Evolutionary conservation across 164 flowering plant species (phyloP), one percentile per base, ranked within the genome.

Genomic region (Sedum album): DNA sequence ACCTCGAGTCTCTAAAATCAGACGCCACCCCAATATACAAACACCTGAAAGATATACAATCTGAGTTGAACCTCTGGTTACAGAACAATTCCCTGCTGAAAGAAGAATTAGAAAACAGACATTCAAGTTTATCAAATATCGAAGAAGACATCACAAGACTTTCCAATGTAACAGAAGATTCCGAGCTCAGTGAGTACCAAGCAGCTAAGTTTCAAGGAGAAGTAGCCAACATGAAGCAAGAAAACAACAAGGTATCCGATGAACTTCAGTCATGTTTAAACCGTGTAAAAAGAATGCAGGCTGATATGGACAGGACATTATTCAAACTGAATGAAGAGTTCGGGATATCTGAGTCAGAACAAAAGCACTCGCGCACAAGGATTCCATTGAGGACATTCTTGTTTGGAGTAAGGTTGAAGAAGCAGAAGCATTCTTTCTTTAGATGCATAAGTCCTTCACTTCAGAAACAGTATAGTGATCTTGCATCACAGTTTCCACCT

Each of bases 191-290:
- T 2, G 72, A 71, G 33, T 81, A 80, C 67, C 86, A 85, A 69
- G 83, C 88, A 5, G 90, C 86, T 17, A 86, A 81, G 79, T 90
- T 86, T 55, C 90, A 83, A 51, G 94, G 96, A 5, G 94, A 90
- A 69, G 71, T 90, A 38, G 67, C 81, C 25, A 85, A 83, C 84
- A 88, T 88, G 90, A 82, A 81, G 71, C 91, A 85, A 67, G 91
- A 90, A 73, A 86, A 84, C 73, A 81, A 74, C 39, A 86, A 83
- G 82, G 83, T 88, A 21, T 76, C 73, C 14, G 79, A 80, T 35
- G 90, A 88, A 68, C 67, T 88, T 66, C 79, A 77, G 69, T 73
- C 81, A 4, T 88, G 93, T 11, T 60, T 80, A 1, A 76, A 79
- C 21, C 79, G 73, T 30, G 90, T 83, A 17, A 79, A 62, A 48